phyloP scores from a whole-genome alignment of 331 rosid genomes.

The Malus hybrid region DNA sequence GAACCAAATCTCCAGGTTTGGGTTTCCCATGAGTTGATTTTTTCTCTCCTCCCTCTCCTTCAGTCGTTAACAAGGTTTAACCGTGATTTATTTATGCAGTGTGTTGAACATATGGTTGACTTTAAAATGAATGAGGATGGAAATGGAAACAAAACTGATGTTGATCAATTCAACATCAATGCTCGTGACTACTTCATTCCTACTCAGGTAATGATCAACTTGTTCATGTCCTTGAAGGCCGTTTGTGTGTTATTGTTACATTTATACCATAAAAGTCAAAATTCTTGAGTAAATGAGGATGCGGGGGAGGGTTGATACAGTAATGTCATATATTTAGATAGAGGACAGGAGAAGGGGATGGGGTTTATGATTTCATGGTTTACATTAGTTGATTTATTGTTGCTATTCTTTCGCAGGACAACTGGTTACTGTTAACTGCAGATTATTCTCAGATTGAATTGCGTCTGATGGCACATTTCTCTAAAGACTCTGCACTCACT shows the following conservation, averaged over 20 bases:
- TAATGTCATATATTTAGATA: not conserved
- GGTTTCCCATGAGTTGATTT: conserved; percentile 5
- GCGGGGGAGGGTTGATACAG: not conserved
- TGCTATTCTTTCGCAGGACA: conserved; percentile 44
- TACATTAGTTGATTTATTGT: conserved; percentile 7
- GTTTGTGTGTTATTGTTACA: not conserved
- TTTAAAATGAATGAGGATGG: conserved; percentile 51
- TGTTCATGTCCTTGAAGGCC: not conserved
- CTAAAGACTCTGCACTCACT: conserved; percentile 62
- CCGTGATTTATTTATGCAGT: conserved; percentile 37
- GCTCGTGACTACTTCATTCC: conserved; percentile 89
- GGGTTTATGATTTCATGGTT: not conserved
- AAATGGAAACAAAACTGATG: conserved; percentile 37
- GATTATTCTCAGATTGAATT: conserved; percentile 97
- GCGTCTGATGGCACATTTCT: conserved; percentile 96
- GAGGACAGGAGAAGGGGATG: not conserved
- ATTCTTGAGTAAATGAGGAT: not conserved
- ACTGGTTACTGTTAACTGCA: conserved; percentile 86
- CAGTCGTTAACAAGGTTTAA: not conserved
- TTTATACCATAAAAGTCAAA: not conserved
- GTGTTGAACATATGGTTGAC: conserved; percentile 82
- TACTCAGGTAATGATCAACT: conserved; percentile 58
- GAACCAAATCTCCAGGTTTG: conserved; percentile 98
- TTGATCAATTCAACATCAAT: conserved; percentile 40
- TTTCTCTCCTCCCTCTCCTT: not conserved